Evolutionary conservation across 2,329 filamentous ascomycete species (phyloP), one percentile per base, ranked within the genome.

Genomic region (Rutstroemia sp.): DNA sequence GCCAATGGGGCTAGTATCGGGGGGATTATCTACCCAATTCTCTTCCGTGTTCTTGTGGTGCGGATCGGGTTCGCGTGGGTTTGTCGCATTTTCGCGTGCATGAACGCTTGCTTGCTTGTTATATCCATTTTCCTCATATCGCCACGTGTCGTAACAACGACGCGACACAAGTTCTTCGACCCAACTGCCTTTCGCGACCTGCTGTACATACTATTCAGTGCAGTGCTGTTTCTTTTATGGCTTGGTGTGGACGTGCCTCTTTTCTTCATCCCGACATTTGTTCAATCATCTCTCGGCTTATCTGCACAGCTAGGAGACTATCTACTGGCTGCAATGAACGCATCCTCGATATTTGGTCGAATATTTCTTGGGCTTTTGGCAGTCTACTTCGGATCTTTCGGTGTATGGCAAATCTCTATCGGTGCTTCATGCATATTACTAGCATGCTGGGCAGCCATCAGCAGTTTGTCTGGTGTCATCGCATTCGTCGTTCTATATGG

Each of bases 401-500:
- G 80, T 64, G 69, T 76, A 23, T 66, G 71, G 0, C 44, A 68
- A 1, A 69, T 65, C 0, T 67, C 63, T 1, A 46, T 44, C 7
- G 30, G 30, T 34, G 30, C 30, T 34, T 34, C 30, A 34, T 34
- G 30, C 10, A 30, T 61, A 12, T 16, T 51, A 19, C 19, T 52
- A 34, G 51, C 41, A 23, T 42, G 44, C 2, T 78, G 80, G 80
- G 70, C 80, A 7, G 73, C 76, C 2, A 70, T 71, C 12, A 73
- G 71, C 4, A 73, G 72, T 21, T 77, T 81, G 4, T 74, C 81
- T 0, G 78, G 90, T 34, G 76, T 90, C 17, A 76, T 95, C 57
- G 73, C 88, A 7, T 95, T 91, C 66, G 78, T 83, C 0, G 67
- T 89, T 4, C 67, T 92, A 2, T 95, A 94, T 67, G 90, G 91